Evolutionary conservation across 2,329 filamentous ascomycete species (phyloP).

Genomic region (Botryotinia calthae): DNA sequence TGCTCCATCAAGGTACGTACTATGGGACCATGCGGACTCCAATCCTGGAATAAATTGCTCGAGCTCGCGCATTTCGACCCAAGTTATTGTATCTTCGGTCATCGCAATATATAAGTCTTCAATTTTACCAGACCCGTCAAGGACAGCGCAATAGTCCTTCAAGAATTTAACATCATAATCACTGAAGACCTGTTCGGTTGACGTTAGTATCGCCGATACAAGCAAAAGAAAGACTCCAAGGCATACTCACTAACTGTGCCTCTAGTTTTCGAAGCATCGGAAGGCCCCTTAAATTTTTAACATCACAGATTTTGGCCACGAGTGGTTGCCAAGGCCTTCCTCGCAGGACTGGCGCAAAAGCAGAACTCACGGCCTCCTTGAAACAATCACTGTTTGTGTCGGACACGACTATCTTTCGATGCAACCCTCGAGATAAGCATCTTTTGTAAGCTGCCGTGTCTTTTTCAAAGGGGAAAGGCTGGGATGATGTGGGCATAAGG

Average conservation of each 20-base stretch:
- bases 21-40: slow-evolving; percentile 54
- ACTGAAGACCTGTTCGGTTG: background rate
- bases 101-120: slow-evolving; percentile 61
- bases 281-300: slow-evolving; percentile 52
- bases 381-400: slow-evolving; percentile 52
- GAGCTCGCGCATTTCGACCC: slow-evolving; percentile 48
- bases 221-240: background rate
- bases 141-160: slow-evolving; percentile 53
- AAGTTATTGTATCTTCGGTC: slow-evolving; percentile 53
- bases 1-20: slow-evolving; percentile 48
- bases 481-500: slow-evolving; percentile 52
- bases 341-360: slow-evolving; percentile 51
- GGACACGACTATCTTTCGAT: slow-evolving; percentile 54
- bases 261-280: slow-evolving; percentile 59
- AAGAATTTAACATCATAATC: slow-evolving; percentile 53
- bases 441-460: slow-evolving; percentile 60
- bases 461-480: slow-evolving; percentile 60
- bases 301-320: slow-evolving; percentile 58
- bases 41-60: slow-evolving; percentile 52
- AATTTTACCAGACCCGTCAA: slow-evolving; percentile 53
- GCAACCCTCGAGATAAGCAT: slow-evolving; percentile 58
- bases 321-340: slow-evolving; percentile 56
- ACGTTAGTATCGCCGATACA: background rate
- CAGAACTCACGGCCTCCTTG: slow-evolving; percentile 46
- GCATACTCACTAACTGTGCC: slow-evolving; percentile 41